Base-by-base conservation (phyloP, 352 stramenopile genomes). In the Blastocystis sp. region DNA sequence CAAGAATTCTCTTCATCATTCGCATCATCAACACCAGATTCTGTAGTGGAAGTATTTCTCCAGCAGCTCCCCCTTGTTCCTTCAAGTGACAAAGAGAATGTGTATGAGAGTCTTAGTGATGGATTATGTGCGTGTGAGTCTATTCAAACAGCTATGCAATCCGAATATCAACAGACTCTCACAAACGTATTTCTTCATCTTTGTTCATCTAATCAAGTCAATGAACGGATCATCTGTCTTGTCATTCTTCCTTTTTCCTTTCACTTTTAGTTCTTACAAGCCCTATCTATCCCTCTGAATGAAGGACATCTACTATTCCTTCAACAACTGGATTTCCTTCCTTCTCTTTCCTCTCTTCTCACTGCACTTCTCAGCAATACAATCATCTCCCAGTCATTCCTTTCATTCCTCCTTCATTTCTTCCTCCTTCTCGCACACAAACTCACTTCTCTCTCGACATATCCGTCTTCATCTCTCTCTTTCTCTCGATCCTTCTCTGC, bases 271-370 rank as follows among this genome's bases (percentile, higher is more conserved):
- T 62, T 62, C 27, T 33, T 62, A 13, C 56, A 33, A 33, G 56
- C 56, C 3, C 6, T 62, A 33, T n/a, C 56, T 7, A 62, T 62
- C 56, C 27, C 56, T 62, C 56, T 33, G 33, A 56, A 42, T 24
- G 66, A 78, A 56, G 66, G 57, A 1, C 33, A 78, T 51, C n/a
- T 78, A 42, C 37, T 78, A 19, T 78, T 78, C n/a, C 66, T 78
- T 6, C 66, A 78, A n/a, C 66, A 78, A 56, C 66, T 78, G 13
- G 66, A 78, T n/a, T 35, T 78, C 22, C 57, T 78, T 19, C 22
- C 44, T 51, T 56, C 66, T 56, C 66, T 78, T 4, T 42, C 53
- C 19, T 59, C n/a, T 35, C 66, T 78, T 1, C 66, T 78, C 37
- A 19, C 37, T 42, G n/a, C 37, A 0, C n/a, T 59, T 19, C 24